phyloP scores from a whole-genome alignment of 2,329 filamentous ascomycete genomes.

The Macrophomina phaseolina region DNA sequence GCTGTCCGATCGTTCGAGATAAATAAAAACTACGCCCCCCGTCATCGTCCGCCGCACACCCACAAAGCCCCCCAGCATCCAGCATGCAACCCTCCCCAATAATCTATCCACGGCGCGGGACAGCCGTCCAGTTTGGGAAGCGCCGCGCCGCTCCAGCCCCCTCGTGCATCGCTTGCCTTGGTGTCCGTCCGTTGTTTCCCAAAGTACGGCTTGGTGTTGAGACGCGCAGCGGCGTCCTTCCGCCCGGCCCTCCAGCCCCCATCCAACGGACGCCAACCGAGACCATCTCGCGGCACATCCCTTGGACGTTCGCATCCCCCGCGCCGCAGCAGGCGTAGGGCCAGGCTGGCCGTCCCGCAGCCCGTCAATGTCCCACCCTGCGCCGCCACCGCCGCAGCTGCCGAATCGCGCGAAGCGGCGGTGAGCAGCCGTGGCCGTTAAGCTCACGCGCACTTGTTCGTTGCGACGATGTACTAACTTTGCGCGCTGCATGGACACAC shows the following conservation, averaged over 20 bases:
- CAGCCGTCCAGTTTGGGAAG: conserved; percentile 22
- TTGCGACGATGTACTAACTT: conserved; percentile 2
- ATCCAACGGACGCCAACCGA: background rate
- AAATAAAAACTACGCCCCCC: conserved; percentile 16
- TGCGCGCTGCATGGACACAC: conserved; percentile 18
- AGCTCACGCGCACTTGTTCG: background rate
- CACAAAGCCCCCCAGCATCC: conserved; percentile 8
- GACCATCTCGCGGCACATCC: conserved; percentile 8
- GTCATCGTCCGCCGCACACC: conserved; percentile 21
- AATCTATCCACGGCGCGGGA: conserved; percentile 24
- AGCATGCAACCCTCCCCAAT: conserved; percentile 9
- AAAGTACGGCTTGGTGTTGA: conserved; percentile 12
- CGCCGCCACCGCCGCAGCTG: background rate
- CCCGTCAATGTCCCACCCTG: background rate
- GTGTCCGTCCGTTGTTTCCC: background rate
- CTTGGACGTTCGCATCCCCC: conserved; percentile 15
- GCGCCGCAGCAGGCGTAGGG: background rate
- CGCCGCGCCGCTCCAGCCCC: conserved; percentile 18
- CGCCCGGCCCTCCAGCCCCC: conserved; percentile 17
- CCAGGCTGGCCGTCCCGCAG: background rate
- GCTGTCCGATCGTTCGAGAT: conserved; percentile 28
- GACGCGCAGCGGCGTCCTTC: conserved; percentile 24
- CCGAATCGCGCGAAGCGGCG: conserved; percentile 22
- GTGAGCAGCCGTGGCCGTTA: conserved; percentile 18
- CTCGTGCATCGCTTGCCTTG: conserved; percentile 12